phyloP scores from a whole-genome alignment of 495 filamentous ascomycete genomes.

The Penicillium macrosclerotiorum region DNA sequence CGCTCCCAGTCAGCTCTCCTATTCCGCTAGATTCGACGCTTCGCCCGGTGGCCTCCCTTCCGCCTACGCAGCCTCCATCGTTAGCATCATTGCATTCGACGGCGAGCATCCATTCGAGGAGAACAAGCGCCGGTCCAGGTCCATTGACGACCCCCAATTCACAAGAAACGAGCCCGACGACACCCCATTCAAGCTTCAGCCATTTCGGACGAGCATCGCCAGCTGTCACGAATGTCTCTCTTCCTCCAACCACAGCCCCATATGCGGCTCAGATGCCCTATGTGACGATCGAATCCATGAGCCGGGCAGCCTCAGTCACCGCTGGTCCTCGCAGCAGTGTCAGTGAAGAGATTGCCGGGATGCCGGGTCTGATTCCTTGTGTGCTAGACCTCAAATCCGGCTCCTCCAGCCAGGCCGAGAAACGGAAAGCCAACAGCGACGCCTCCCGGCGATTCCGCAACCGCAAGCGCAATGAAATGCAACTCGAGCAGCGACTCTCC shows the following conservation, averaged over 20 bases:
- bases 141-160: constrained; percentile 39
- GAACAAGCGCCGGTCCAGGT: constrained; percentile 41
- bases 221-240: constrained; percentile 25
- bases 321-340: constrained; percentile 29
- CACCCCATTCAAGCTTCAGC: constrained; percentile 50
- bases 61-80: constrained; percentile 30
- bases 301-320: constrained; percentile 23
- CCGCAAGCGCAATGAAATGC: constrained; percentile 84
- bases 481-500: constrained; percentile 57
- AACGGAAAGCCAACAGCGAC: constrained; percentile 88
- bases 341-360: constrained; percentile 29
- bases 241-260: constrained; percentile 16
- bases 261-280: constrained; percentile 26
- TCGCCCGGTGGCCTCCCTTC: constrained; percentile 25
- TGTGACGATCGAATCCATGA: constrained; percentile 27
- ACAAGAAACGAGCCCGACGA: constrained; percentile 56
- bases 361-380: constrained; percentile 59
- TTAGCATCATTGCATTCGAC: constrained; percentile 39
- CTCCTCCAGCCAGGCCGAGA: constrained; percentile 84
- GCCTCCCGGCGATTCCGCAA: constrained; percentile 88
- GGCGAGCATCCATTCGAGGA: constrained; percentile 40
- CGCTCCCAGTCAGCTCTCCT: constrained; percentile 25
- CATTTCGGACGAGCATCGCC: constrained; percentile 50
- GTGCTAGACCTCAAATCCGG: constrained; percentile 69
- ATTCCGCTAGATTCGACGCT: constrained; percentile 27